Evolutionary conservation across 441 rosid genomes (phyloP).

Genomic region (Populus hybrid): DNA sequence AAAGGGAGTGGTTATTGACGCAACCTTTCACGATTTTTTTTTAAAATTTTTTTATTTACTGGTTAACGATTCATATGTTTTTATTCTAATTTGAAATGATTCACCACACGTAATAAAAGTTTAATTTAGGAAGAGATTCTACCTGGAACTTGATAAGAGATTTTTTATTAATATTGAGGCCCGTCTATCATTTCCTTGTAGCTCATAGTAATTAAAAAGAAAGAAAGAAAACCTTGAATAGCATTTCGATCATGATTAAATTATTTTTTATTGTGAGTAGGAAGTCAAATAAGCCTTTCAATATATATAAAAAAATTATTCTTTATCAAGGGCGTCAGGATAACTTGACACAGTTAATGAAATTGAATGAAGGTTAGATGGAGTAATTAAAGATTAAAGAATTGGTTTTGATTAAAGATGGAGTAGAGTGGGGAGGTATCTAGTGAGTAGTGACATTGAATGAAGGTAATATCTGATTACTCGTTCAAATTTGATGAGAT

Average conservation of each 20-base stretch:
- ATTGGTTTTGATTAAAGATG: not conserved
- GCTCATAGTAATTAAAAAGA: too few species aligned
- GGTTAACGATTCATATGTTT: too few species aligned
- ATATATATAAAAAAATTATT: too few species aligned
- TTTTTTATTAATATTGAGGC: too few species aligned
- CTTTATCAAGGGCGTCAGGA: not conserved
- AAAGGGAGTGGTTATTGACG: too few species aligned
- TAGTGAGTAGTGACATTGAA: not conserved
- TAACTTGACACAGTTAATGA: not conserved
- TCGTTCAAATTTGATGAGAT: not conserved
- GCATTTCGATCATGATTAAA: not conserved
- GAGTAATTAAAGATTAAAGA: not conserved
- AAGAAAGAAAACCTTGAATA: not conserved
- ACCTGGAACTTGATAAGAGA: too few species aligned
- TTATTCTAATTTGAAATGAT: not conserved
- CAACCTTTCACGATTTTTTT: too few species aligned
- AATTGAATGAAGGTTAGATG: too few species aligned
- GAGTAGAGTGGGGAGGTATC: not conserved
- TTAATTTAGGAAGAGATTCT: too few species aligned
- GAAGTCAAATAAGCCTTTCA: not conserved
- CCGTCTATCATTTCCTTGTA: too few species aligned
- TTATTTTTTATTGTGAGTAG: not conserved
- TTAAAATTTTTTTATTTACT: too few species aligned
- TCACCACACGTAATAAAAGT: not conserved
- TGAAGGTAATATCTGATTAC: conserved; percentile 1